A percentile compares a stretch with the other conserved stretches of the same genome.
These are phyloP conservation scores for Metschnikowia drakensbergensis DNA, from an alignment of 805 yeast species.

Conservation along the genomic window DNA sequence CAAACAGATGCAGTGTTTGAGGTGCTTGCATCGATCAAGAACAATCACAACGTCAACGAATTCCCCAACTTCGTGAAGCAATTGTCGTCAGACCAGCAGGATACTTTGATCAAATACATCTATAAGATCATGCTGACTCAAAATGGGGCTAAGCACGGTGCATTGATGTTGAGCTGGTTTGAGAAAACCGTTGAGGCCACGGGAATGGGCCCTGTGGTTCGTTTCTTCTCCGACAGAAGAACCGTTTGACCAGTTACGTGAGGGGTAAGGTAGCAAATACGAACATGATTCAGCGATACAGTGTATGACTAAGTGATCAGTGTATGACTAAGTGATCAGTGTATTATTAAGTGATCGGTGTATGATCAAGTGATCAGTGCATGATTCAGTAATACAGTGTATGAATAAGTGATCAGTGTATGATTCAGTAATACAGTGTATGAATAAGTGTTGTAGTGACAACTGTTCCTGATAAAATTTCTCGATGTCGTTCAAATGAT, in stretches of 20 bases:
- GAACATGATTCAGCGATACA: no score
- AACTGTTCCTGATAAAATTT: no score
- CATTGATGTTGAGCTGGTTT: slow-evolving; percentile 83
- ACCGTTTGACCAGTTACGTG: slow-evolving; percentile 44
- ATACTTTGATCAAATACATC: slow-evolving; percentile 74
- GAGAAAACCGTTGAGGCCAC: slow-evolving; percentile 81
- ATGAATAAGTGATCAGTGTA: no score
- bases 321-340: no score
- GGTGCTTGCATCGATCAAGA: slow-evolving; percentile 48
- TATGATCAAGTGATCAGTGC: no score
- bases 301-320: no score
- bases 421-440: no score
- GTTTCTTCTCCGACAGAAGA: slow-evolving; percentile 83
- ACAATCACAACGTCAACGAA: slow-evolving; percentile 63
- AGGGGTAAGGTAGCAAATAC: no score
- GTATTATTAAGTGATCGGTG: no score
- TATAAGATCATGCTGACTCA: slow-evolving; percentile 80
- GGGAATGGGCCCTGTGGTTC: slow-evolving; percentile 85
- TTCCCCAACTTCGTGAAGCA: slow-evolving; percentile 56
- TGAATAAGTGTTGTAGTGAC: no score
- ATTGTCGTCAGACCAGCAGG: slow-evolving; percentile 64
- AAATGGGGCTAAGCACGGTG: slow-evolving; percentile 82
- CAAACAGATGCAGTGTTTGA: slow-evolving; percentile 56
- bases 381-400: no score
- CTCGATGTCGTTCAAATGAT: no score